Percentiles rank a stretch among this genome's conserved stretches.
These are phyloP conservation scores for Serendipita sp. DNA, from an alignment of 768 basidiomycete genomes.

Conservation along the genomic window DNA sequence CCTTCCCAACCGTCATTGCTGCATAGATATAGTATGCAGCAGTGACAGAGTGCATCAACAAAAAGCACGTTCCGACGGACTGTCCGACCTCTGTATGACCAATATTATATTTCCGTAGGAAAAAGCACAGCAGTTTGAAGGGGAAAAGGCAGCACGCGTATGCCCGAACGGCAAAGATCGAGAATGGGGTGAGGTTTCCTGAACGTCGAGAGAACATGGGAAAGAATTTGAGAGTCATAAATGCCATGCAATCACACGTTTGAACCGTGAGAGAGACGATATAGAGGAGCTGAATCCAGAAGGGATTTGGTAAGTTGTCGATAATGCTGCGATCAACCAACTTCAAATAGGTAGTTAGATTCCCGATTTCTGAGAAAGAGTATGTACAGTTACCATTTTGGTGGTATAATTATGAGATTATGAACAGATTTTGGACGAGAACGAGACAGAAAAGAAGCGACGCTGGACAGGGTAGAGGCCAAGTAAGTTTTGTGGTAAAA, in stretches of 20 bases:
- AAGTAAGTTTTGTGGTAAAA: too few relatives aligned
- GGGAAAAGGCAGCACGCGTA: not conserved
- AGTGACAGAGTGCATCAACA: not conserved
- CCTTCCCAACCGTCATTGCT: not conserved
- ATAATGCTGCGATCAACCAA: too few relatives aligned
- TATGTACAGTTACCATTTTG: too few relatives aligned
- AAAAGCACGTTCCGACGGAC: not conserved
- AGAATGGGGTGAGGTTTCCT: not conserved
- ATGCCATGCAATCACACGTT: not conserved
- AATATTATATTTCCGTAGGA: not conserved
- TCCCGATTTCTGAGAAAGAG: too few relatives aligned
- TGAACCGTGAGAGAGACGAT: not conserved
- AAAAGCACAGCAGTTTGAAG: slow-evolving; percentile 1
- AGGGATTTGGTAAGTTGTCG: not conserved
- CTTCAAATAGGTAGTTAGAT: too few relatives aligned
- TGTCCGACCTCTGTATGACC: not conserved
- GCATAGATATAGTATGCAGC: not conserved
- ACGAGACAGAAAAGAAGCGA: too few relatives aligned
- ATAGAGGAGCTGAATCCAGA: not conserved
- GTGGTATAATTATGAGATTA: too few relatives aligned
- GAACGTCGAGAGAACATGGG: not conserved
- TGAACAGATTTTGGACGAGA: too few relatives aligned
- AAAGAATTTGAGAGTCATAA: not conserved
- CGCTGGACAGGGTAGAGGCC: too few relatives aligned
- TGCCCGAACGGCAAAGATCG: not conserved